Evolutionary conservation across 2,329 filamentous ascomycete species (phyloP).

Genomic region (Metarhizium robertsii): DNA sequence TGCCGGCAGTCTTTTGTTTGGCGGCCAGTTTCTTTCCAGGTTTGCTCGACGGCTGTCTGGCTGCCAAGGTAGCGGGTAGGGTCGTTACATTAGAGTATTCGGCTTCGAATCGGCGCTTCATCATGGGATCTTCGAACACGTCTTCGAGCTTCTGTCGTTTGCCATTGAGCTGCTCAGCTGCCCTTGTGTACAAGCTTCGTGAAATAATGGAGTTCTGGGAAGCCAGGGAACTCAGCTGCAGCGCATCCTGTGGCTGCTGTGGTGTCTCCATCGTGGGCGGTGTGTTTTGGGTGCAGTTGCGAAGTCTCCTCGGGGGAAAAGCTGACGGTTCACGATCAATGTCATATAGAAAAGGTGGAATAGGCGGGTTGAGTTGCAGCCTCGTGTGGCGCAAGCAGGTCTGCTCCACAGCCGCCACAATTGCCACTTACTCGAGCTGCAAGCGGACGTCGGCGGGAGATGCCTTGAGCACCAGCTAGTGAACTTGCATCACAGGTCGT

Average conservation of each 20-base stretch:
- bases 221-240: slow-evolving; percentile 24
- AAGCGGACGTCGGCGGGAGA: not conserved
- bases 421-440: not conserved
- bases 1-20: slow-evolving; percentile 32
- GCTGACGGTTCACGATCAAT: slow-evolving; percentile 7
- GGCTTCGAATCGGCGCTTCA: slow-evolving; percentile 45
- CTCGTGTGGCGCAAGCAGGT: slow-evolving; percentile 19
- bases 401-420: slow-evolving; percentile 3
- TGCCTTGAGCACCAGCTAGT: not conserved
- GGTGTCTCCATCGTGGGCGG: slow-evolving; percentile 23
- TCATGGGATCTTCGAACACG: slow-evolving; percentile 21
- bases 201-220: slow-evolving; percentile 25
- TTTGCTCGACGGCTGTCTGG: slow-evolving; percentile 57
- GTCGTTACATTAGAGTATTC: slow-evolving; percentile 75
- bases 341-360: not conserved
- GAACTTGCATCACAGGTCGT: not conserved
- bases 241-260: slow-evolving; percentile 21
- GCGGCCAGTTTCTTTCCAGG: slow-evolving; percentile 14
- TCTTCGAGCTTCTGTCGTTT: slow-evolving; percentile 31
- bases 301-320: slow-evolving; percentile 3
- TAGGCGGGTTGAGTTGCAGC: slow-evolving; percentile 7
- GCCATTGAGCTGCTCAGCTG: slow-evolving; percentile 13
- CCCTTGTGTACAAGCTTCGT: slow-evolving; percentile 21
- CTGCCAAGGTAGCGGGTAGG: slow-evolving; percentile 67
- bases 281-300: not conserved